phyloP scores from a whole-genome alignment of 2,329 filamentous ascomycete genomes.

The Ceratocystis harringtonii region DNA sequence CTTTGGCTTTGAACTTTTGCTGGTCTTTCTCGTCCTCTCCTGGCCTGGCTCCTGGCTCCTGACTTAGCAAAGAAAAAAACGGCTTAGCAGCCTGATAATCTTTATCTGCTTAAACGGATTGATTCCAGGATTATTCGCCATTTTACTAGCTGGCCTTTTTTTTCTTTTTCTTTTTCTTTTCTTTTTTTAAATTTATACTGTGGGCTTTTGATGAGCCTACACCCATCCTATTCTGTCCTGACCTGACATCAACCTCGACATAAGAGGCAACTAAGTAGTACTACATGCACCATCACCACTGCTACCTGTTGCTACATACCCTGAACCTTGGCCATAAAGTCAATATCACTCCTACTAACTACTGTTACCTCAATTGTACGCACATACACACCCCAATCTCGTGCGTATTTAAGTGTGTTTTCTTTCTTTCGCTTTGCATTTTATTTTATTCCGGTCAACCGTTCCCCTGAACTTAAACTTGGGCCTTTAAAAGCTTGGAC shows the following conservation, averaged over 20 bases:
- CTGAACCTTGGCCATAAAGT: neutral
- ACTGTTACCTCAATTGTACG: neutral
- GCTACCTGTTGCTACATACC: neutral
- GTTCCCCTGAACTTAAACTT: neutral
- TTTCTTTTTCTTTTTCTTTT: neutral
- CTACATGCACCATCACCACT: neutral
- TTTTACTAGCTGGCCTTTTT: neutral
- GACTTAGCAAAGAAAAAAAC: neutral
- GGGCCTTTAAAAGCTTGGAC: conserved; percentile 3
- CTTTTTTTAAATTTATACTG: no score
- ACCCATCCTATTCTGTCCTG: neutral
- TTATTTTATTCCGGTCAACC: neutral
- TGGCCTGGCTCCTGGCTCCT: neutral
- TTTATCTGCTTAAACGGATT: neutral
- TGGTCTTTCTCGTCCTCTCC: neutral
- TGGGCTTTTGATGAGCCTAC: neutral
- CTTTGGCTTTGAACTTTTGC: neutral
- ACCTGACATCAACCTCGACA: neutral
- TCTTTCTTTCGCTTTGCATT: neutral
- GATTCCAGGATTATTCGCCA: neutral
- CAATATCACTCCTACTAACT: neutral
- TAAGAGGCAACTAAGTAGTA: neutral
- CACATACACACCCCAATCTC: neutral
- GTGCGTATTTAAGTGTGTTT: neutral
- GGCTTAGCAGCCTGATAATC: neutral